Evolutionary conservation across 805 yeast genomes (phyloP), one percentile per base, ranked within the genome.

Genomic region (Saccharomycopsis oosterbeekiorum): DNA sequence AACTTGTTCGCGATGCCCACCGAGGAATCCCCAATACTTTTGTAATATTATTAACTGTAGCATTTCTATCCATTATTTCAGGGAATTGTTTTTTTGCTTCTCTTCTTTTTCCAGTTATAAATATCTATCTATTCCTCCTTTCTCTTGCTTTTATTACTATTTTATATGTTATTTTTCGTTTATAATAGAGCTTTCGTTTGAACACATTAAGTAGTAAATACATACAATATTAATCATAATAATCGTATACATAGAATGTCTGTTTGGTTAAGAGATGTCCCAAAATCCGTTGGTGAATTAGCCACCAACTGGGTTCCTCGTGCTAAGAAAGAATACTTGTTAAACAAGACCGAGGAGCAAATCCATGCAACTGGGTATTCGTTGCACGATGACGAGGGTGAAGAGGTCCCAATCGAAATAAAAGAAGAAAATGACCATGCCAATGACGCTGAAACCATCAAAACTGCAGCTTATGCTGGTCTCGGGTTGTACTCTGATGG

Each of bases 401-500:
- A 68, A 63, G 41, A 15, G 59, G 63, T 53, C 66, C 66, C 36
- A 58, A 67, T 54, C 41, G 50, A 61, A 39, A 41, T 63, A 17
- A 34, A 21, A 15, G 59, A 59, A 19, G 60, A 56, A 37, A 24
- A 43, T 41, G 66, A 56, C 67, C 70, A 50, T 62, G 69, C 64
- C 24, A 40, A 17, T 37, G 67, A 42, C 55, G 50, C 17, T 58
- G 59, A 55, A n/a, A 66, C 69, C 4, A 70, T 74, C 65, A 80
- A 90, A 86, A 84, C 94, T 4, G 84, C 89, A 56, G 76, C 86
- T 64, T 84, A 89, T 15, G 85, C 97, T 0, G 97, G 97, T 65
- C 93, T 97, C 0, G 97, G 97, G 60, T 78, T 92, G 54, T 91
- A 92, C 74, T 86, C 96, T 40, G 98, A 93, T 74, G 97, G 97